phyloP scores from a whole-genome alignment of 106 monocot genomes.

The Platanthera zijinensis region DNA sequence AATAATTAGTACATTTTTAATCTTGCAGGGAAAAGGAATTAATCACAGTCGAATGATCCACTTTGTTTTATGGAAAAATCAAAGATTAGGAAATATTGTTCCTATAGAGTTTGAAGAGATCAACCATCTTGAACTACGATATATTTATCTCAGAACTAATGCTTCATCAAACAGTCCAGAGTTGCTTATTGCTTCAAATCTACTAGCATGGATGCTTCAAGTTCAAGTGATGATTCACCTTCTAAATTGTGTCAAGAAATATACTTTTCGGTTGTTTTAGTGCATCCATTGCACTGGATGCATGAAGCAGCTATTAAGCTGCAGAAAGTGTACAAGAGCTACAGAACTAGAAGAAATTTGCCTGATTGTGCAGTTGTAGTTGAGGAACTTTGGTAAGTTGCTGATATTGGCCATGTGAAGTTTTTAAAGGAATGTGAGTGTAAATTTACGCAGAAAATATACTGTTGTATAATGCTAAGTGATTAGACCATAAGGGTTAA shows the following conservation, averaged over 20 bases:
- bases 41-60: background rate
- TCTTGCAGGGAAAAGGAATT: background rate
- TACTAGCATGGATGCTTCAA: background rate
- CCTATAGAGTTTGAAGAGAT: background rate
- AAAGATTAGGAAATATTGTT: background rate
- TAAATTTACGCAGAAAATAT: no score
- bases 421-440: background rate
- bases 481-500: no score
- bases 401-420: background rate
- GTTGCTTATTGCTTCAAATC: background rate
- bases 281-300: conserved; percentile 20
- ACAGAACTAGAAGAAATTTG: conserved; percentile 60
- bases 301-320: conserved; percentile 56
- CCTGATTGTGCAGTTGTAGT: conserved; percentile 67
- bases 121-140: background rate
- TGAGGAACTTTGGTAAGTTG: conserved; percentile 54
- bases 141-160: background rate
- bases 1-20: background rate
- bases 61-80: background rate
- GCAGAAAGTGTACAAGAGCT: conserved; percentile 73
- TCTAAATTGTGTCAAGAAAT: background rate
- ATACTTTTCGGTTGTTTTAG: conserved; percentile 6
- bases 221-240: background rate
- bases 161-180: background rate
- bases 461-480: no score